Evolutionary conservation across 768 basidiomycete genomes (phyloP), one percentile per base, ranked within the genome.

Genomic region (Saitozyma podzolica): DNA sequence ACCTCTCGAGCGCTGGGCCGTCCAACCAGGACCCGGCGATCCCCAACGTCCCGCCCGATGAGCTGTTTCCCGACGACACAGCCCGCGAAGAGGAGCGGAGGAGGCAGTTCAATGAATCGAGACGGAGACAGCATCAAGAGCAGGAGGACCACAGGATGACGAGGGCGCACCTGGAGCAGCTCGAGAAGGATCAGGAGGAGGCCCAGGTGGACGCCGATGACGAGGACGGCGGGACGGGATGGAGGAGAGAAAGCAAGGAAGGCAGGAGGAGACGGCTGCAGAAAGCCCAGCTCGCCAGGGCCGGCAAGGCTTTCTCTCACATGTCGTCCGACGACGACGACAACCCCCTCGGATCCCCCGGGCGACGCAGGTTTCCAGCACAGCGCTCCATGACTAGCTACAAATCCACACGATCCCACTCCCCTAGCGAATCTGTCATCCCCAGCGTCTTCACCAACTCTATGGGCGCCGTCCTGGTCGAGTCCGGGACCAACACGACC

Each of bases 11-110:
- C 16, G 49, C 71, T 39, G 71, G 71, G 13, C 58, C 67, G 1
- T 59, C 65, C 6, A 73, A 73, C 41, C 72, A 73, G 54, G 72
- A 73, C 56, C 72, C 72, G 9, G 58, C 54, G 13, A 73, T 73
- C 14, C 72, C 72, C 0, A 67, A 73, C 41, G 65, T 73, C 20
- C 48, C 50, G 2, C 10, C 41, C 29, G 55, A 56, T 19, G 47
- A 42, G 16, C 17, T 29, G 42, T 58, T 43, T 10, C 56, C 16
- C 6, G 43, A 8, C 14, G 41, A 9, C n/a, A 20, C 8, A 42
- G 10, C 10, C 10, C 5, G 6, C 2, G 17, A 9, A 13, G 37
- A 57, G 48, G 48, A 47, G 19, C 49, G n/a, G n/a, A n/a, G n/a
- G n/a, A n/a, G n/a, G n/a, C n/a, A n/a, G n/a, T n/a, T n/a, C n/a